phyloP scores from a whole-genome alignment of 257 asterid genomes.

The Haberlea rhodopensis region DNA sequence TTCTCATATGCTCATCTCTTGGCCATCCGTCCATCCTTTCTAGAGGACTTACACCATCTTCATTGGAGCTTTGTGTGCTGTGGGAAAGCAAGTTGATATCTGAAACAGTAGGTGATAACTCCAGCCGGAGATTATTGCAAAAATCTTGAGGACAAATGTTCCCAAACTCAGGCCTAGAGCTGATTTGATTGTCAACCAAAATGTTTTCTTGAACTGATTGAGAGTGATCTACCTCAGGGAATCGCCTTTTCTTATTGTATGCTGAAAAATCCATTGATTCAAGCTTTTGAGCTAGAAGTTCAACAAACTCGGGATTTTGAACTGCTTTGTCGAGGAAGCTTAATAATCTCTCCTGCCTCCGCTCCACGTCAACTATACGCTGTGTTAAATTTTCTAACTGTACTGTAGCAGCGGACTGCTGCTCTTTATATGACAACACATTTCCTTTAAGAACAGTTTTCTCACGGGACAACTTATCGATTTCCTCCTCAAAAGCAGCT shows the following conservation, averaged over 20 bases:
- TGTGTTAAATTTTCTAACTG: slow-evolving; percentile 59
- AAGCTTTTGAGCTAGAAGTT: slow-evolving; percentile 63
- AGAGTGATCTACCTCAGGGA: slow-evolving; percentile 55
- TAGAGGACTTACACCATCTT: slow-evolving; percentile 56
- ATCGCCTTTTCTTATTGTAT: slow-evolving; percentile 75
- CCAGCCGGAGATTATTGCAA: slow-evolving; percentile 69
- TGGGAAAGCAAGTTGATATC: slow-evolving; percentile 64
- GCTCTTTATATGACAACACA: slow-evolving; percentile 47
- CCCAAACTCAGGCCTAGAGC: slow-evolving; percentile 50
- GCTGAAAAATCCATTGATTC: slow-evolving; percentile 80
- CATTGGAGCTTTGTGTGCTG: slow-evolving; percentile 84
- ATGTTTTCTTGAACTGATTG: slow-evolving; percentile 46
- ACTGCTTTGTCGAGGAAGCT: slow-evolving; percentile 54
- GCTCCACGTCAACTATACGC: slow-evolving; percentile 58
- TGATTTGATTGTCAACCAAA: slow-evolving; percentile 50
- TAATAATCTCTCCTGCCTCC: slow-evolving; percentile 66
- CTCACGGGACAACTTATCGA: slow-evolving; percentile 75
- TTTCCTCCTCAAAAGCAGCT: slow-evolving; percentile 82
- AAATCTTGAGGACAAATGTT: slow-evolving; percentile 46
- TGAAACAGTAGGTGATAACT: slow-evolving; percentile 69
- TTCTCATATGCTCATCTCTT: slow-evolving; percentile 41
- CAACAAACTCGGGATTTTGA: slow-evolving; percentile 67
- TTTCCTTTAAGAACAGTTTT: slow-evolving; percentile 59
- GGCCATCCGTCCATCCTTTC: slow-evolving; percentile 49
- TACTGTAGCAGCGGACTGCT: slow-evolving; percentile 55